Evolutionary conservation across 1,139 yeast species (phyloP), one percentile per base, ranked within the genome.

Genomic region (Kodamaea sp.): DNA sequence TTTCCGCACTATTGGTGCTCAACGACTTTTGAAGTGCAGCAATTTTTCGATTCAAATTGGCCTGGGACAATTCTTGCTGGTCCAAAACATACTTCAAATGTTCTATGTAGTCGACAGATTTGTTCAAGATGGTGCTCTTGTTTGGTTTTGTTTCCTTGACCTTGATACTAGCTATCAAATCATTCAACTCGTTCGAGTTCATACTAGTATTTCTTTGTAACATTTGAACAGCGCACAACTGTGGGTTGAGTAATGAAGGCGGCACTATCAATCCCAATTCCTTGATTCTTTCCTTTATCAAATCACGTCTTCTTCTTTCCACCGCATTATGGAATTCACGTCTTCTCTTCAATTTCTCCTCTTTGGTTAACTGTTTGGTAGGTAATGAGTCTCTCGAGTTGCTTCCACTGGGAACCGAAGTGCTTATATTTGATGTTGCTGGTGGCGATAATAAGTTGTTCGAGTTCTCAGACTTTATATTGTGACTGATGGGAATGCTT

Each of bases 241-340:
- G 74, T 3, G 76, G 76, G 43, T 78, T 73, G 21, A 83, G 57
- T 45, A 84, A 57, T 4, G 85, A 72, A 1, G 88, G 88, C 0
- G 94, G 94, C 1, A 83, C 86, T 30, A 83, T 65, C 21, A 72
- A 59, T 1, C 90, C 88, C 43, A 84, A 59, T 43, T 83, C 90
- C 52, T 82, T 81, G 41, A 84, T 83, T 48, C 83, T 76, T 50
- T 81, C 85, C 55, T 84, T 84, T 45, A 84, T 84, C 47, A 84
- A 63, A 51, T 84, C 94, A 46, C 94, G 69, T 55, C 94, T 70
- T 54, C 90, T 71, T 52, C 92, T 68, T 55, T 84, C 94, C 4
- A 84, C 94, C 1, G 89, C 92, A 53, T 84, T 84, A 52, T 84
- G 94, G 47, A 83, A 79, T 51, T 83, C 90, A 43, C 89, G 66